A percentile compares a stretch with the other conserved stretches of the same genome.
Conservation (phyloP, 1,284 basidiomycete genomes). For the Thelephora terrestris region DNA sequence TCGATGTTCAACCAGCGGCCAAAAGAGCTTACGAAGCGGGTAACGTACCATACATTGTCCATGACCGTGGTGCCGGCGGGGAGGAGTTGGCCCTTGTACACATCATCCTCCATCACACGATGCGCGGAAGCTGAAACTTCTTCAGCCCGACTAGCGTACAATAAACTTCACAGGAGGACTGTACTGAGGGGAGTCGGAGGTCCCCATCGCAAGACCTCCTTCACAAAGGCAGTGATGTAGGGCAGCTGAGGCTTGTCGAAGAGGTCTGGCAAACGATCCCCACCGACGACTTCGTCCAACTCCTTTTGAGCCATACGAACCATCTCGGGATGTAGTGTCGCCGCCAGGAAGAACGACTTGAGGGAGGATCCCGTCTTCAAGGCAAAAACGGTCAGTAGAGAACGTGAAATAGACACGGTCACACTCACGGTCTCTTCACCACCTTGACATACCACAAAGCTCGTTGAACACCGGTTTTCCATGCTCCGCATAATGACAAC, state of each 20-base stretch:
- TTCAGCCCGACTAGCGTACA: slow-evolving; percentile 14
- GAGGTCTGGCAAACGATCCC: slow-evolving; percentile 16
- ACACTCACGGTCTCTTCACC: slow-evolving; percentile 11
- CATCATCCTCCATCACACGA: slow-evolving; percentile 10
- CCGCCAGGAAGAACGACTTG: slow-evolving; percentile 15
- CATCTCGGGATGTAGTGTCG: slow-evolving; percentile 18
- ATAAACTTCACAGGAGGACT: slow-evolving; percentile 20
- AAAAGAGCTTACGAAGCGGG: not conserved
- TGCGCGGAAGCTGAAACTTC: slow-evolving; percentile 16
- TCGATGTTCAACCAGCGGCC: not conserved
- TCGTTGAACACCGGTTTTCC: no score
- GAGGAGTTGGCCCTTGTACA: slow-evolving; percentile 14
- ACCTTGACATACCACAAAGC: slow-evolving; percentile 3
- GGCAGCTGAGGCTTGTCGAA: slow-evolving; percentile 26
- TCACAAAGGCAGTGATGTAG: slow-evolving; percentile 31
- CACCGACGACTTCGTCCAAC: slow-evolving; percentile 16
- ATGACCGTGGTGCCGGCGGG: slow-evolving; percentile 10
- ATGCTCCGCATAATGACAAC: no score
- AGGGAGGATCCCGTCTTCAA: slow-evolving; percentile 14
- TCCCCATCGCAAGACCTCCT: slow-evolving; percentile 26
- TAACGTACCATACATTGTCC: slow-evolving; percentile 10
- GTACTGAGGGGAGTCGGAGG: slow-evolving; percentile 16
- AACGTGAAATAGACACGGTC: not conserved
- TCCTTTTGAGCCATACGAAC: slow-evolving; percentile 20
- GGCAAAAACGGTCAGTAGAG: not conserved